Evolutionary conservation across 176 grass and related monocot genomes (phyloP), one percentile per base, ranked within the genome.

Genomic region (Poa annua): DNA sequence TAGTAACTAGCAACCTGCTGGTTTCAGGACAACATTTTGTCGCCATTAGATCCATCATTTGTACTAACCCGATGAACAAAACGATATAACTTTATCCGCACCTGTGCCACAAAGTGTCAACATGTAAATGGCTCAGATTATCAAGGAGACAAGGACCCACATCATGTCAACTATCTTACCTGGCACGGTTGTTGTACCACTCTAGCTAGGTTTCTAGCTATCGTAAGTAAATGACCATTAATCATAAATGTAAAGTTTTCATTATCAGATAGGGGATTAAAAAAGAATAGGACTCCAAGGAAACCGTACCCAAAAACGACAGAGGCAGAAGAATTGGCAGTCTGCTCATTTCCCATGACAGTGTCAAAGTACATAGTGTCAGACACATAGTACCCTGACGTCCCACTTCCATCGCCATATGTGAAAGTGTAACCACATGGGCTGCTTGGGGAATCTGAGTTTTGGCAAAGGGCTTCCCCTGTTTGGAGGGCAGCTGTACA

Each of bases 381-480:
- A 4, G 90, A 90, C 15, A 98, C 90, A 50, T 98, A 98, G 79
- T 87, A 98, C n/a, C 96, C 96, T 50, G 96, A 91, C 32, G 96
- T 98, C 39, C 92, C 90, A 88, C 96, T 98, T 34, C 92, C 96
- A 74, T 98, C 96, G 51, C 96, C 96, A 70, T 98, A 98, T 68
- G 92, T 94, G 77, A 95, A 95, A 86, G 96, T 86, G 74, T 98
- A 98, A 77, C 85, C 80, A 9, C 96, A 98, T 42, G 84, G 82
- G 65, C 82, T 83, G 69, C 62, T 88, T 36, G 87, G 49, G 66
- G 86, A 87, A 39, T 72, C 65, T 0, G 89, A 88, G 25, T 59
- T 69, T 62, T 92, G 79, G 68, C 96, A 98, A 80, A 90, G 11
- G 22, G 96, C 90, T 86, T 98, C 92, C 38, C 96, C 92, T 81